Percentiles rank a stretch among this genome's conserved stretches.
Evolutionary conservation across 2,329 filamentous ascomycete species (phyloP).

Genomic region (Penicillium thymicola): DNA sequence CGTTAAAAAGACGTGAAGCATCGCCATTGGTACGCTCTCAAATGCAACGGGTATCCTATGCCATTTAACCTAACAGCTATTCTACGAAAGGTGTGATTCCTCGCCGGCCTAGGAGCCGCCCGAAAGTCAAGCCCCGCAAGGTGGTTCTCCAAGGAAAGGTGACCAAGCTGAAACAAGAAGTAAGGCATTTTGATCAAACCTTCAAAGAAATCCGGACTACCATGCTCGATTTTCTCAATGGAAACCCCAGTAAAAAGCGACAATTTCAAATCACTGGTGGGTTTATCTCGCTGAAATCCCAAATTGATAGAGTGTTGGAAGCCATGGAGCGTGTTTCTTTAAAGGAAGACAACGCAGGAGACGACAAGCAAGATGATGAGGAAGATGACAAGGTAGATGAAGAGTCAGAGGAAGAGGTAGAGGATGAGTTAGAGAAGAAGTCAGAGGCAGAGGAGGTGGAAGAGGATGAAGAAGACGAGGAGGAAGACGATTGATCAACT

Average conservation of each 20-base stretch:
- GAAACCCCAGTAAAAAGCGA: not conserved
- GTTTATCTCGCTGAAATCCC: not conserved
- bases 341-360: not conserved
- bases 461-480: too few relatives aligned
- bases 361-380: not conserved
- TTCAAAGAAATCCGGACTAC: not conserved
- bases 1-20: rapidly evolving
- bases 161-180: not conserved
- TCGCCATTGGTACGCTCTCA: not conserved
- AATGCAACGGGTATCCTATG: not conserved
- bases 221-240: not conserved
- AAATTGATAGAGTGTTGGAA: not conserved
- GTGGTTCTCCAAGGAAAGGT: not conserved
- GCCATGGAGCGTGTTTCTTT: not conserved
- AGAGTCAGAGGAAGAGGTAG: too few relatives aligned
- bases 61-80: not conserved
- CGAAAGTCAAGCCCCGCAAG: not conserved
- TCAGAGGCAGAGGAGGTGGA: too few relatives aligned
- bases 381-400: not conserved
- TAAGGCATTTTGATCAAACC: not conserved
- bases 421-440: too few relatives aligned
- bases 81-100: not conserved
- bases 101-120: not conserved
- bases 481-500: not conserved
- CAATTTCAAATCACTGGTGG: not conserved